Conservation (phyloP, 257 asterid genomes). For the Salvia hispanica region DNA sequence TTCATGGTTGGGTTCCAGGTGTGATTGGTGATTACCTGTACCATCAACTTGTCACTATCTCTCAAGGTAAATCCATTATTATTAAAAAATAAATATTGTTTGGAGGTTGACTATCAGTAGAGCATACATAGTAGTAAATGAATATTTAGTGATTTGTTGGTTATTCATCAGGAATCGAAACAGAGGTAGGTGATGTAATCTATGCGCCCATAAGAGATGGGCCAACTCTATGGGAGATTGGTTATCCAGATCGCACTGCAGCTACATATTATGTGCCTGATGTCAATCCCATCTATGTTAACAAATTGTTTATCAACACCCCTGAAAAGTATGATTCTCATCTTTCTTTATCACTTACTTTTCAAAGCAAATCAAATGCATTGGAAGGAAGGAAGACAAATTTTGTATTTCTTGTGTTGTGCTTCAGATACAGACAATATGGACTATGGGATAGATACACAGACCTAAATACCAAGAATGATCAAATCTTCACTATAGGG, state of each 20-base stretch:
- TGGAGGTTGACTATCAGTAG: too few relatives aligned
- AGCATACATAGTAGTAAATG: too few relatives aligned
- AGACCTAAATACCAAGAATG: slow-evolving; percentile 44
- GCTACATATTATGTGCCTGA: slow-evolving; percentile 44
- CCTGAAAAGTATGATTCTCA: slow-evolving; percentile 53
- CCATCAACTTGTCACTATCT: slow-evolving; percentile 40
- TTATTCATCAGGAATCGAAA: slow-evolving; percentile 43
- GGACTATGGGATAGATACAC: slow-evolving; percentile 69
- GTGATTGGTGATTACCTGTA: slow-evolving; percentile 50
- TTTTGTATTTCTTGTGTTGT: neutral
- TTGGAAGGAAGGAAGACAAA: neutral
- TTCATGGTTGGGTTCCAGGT: slow-evolving; percentile 63
- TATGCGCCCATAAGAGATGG: slow-evolving; percentile 50
- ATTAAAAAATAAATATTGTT: too few relatives aligned
- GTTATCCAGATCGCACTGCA: slow-evolving; percentile 55
- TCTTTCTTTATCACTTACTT: slow-evolving; percentile 5
- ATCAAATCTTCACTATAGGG: slow-evolving; percentile 51
- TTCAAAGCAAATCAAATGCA: too few relatives aligned
- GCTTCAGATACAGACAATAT: slow-evolving; percentile 51
- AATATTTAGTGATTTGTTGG: too few relatives aligned
- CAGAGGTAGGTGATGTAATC: slow-evolving; percentile 44
- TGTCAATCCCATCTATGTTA: slow-evolving; percentile 56
- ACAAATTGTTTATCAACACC: slow-evolving; percentile 50
- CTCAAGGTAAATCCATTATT: slow-evolving; percentile 33
- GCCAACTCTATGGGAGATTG: slow-evolving; percentile 56